A percentile compares a stretch with the other conserved stretches of the same genome.
phyloP scores from a whole-genome alignment of 2,329 filamentous ascomycete genomes.

The Rhynchosporium secalis region DNA sequence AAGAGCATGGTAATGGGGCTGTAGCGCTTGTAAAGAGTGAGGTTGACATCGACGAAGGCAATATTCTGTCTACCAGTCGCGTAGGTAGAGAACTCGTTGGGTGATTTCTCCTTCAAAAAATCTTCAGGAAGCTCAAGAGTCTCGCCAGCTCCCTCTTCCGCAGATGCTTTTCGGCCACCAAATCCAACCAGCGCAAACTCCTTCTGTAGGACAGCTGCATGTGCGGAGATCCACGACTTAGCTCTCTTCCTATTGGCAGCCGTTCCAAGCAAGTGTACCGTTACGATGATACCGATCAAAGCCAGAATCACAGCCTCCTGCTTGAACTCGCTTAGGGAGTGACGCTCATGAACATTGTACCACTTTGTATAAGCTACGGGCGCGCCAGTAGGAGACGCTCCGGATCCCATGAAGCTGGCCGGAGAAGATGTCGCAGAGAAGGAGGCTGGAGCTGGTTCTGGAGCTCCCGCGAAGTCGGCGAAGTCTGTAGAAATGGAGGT shows the following conservation, averaged over 20 bases:
- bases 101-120: slow-evolving; percentile 80
- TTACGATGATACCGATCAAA: slow-evolving; percentile 71
- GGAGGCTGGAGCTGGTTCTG: slow-evolving; percentile 61
- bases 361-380: slow-evolving; percentile 80
- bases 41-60: slow-evolving; percentile 79
- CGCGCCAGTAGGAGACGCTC: slow-evolving; percentile 48
- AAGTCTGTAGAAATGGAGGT: slow-evolving; percentile 63
- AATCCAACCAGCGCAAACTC: slow-evolving; percentile 92
- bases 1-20: slow-evolving; percentile 46
- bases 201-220: slow-evolving; percentile 68
- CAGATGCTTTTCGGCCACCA: slow-evolving; percentile 50
- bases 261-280: slow-evolving; percentile 79
- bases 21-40: slow-evolving; percentile 37
- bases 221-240: slow-evolving; percentile 74
- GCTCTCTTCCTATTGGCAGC: slow-evolving; percentile 78
- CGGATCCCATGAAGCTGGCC: slow-evolving; percentile 49
- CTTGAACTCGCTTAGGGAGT: slow-evolving; percentile 80
- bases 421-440: slow-evolving; percentile 47
- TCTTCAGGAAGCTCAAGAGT: slow-evolving; percentile 49
- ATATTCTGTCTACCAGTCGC: slow-evolving; percentile 90
- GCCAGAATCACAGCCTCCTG: slow-evolving; percentile 80
- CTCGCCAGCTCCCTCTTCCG: slow-evolving; percentile 49
- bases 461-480: slow-evolving; percentile 83
- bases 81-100: slow-evolving; percentile 84
- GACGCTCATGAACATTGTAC: slow-evolving; percentile 95